phyloP scores from a whole-genome alignment of 352 stramenopile species.

The Thraustochytrium aureum region DNA sequence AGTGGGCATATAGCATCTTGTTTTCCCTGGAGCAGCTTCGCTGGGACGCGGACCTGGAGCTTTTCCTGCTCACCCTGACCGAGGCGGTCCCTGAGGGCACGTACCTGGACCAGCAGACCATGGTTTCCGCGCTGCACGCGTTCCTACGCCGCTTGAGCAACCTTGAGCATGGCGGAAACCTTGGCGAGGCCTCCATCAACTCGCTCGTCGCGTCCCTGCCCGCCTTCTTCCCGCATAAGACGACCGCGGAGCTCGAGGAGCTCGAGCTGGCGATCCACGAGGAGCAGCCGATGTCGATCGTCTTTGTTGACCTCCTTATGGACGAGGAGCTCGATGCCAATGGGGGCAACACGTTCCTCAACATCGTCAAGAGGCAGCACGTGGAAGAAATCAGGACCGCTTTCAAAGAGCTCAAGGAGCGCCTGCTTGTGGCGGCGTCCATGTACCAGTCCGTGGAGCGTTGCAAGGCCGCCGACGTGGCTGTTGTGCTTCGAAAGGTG shows the following conservation, averaged over 20 bases:
- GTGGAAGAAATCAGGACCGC: slow-evolving; percentile 22
- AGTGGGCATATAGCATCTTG: slow-evolving; percentile 42
- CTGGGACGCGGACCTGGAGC: slow-evolving; percentile 45
- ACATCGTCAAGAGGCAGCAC: slow-evolving; percentile 36
- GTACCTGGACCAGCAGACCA: slow-evolving; percentile 44
- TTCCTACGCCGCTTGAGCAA: slow-evolving; percentile 29
- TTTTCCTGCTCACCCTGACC: slow-evolving; percentile 22
- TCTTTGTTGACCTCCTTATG: slow-evolving; percentile 52
- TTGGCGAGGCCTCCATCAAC: slow-evolving; percentile 42
- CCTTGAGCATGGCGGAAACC: slow-evolving; percentile 20
- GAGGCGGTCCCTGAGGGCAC: slow-evolving; percentile 4
- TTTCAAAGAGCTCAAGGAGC: slow-evolving; percentile 4
- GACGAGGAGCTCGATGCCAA: background rate
- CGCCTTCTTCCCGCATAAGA: slow-evolving; percentile 38
- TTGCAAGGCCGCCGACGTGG: no score
- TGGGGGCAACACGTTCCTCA: background rate
- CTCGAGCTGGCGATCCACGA: slow-evolving; percentile 16
- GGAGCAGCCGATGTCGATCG: slow-evolving; percentile 39
- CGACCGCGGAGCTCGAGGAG: slow-evolving; percentile 7
- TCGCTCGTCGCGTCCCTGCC: slow-evolving; percentile 29
- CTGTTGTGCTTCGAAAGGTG: no score
- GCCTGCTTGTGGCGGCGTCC: slow-evolving; percentile 21
- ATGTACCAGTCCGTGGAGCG: background rate
- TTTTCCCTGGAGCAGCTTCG: slow-evolving; percentile 34
- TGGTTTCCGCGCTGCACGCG: slow-evolving; percentile 13